Percentiles rank a stretch among this genome's conserved stretches.
Evolutionary conservation across 768 basidiomycete species (phyloP).

Genomic region (Leccinum variicolor): DNA sequence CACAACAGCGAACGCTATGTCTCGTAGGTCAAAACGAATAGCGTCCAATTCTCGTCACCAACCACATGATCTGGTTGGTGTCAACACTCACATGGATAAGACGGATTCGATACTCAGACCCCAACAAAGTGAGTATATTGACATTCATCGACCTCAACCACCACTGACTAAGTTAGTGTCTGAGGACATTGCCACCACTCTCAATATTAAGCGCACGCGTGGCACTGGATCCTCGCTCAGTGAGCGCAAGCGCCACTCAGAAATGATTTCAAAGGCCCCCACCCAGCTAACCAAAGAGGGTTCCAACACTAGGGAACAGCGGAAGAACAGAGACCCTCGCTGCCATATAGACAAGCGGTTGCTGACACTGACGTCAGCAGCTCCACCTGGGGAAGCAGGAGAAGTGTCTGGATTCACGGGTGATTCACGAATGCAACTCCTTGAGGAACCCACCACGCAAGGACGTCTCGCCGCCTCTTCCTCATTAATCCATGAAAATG

Average conservation of each 20-base stretch:
- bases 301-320: neutral
- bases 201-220: neutral
- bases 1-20: neutral
- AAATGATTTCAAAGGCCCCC: neutral
- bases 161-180: neutral
- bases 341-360: slow-evolving; percentile 9
- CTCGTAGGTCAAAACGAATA: slow-evolving; percentile 12
- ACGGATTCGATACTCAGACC: neutral
- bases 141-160: neutral
- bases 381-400: neutral
- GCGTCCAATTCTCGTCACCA: slow-evolving; percentile 3
- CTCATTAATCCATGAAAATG: neutral
- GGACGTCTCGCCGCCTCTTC: neutral
- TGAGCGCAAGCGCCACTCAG: neutral
- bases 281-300: neutral
- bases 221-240: neutral
- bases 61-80: neutral
- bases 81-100: neutral
- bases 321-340: slow-evolving; percentile 1
- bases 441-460: neutral
- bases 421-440: neutral
- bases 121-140: neutral
- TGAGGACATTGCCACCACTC: neutral
- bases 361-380: slow-evolving; percentile 6
- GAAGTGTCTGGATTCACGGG: neutral